phyloP scores from a whole-genome alignment of 257 asterid genomes.

The Paulownia fortunei region DNA sequence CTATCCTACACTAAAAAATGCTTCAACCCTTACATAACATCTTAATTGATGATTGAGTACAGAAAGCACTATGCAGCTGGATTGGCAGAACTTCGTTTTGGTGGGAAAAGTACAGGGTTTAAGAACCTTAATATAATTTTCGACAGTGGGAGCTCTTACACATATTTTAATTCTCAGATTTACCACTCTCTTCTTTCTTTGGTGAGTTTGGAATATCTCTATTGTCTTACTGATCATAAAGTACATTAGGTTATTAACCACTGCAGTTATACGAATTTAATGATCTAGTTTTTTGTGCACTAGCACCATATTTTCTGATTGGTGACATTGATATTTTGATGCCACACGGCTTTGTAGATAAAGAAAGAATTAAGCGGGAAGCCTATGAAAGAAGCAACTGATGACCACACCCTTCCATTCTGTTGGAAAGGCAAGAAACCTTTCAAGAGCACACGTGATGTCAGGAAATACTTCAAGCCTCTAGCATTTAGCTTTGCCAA shows the following conservation, averaged over 20 bases:
- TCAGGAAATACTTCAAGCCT: slow-evolving; percentile 82
- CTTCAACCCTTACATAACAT: neutral
- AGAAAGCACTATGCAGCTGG: slow-evolving; percentile 90
- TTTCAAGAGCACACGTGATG: slow-evolving; percentile 68
- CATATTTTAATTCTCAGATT: slow-evolving; percentile 75
- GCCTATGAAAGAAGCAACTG: slow-evolving; percentile 71
- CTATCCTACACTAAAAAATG: neutral
- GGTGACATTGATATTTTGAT: neutral
- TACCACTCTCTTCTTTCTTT: slow-evolving; percentile 64
- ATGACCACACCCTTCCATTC: slow-evolving; percentile 78
- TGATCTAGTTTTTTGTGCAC: neutral
- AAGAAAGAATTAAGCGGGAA: slow-evolving; percentile 67
- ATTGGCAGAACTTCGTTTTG: slow-evolving; percentile 73
- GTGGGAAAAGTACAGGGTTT: slow-evolving; percentile 73
- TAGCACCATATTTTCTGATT: neutral
- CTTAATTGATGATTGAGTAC: slow-evolving; percentile 37
- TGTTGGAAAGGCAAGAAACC: slow-evolving; percentile 95
- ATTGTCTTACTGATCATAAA: neutral
- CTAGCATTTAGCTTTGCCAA: slow-evolving; percentile 66
- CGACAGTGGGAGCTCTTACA: slow-evolving; percentile 98
- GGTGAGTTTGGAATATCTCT: slow-evolving; percentile 50
- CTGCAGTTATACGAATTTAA: no score
- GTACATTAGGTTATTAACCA: neutral
- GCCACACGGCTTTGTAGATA: slow-evolving; percentile 45
- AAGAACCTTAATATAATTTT: slow-evolving; percentile 79